phyloP scores from a whole-genome alignment of 148 eudicot genomes.

The Silene conica region DNA sequence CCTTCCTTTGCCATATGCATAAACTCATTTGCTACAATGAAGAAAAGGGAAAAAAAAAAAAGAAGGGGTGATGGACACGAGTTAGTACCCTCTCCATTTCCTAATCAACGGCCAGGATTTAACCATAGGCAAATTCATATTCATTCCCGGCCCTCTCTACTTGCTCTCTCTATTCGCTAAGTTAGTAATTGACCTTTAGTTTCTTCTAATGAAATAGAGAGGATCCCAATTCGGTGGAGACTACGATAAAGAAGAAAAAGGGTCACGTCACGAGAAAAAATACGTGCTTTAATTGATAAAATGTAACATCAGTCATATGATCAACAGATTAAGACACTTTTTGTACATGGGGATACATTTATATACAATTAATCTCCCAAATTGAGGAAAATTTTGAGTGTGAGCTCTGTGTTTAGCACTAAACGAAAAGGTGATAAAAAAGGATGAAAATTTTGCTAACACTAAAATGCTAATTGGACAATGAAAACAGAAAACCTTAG shows the following conservation, averaged over 20 bases:
- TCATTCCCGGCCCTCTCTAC: no score
- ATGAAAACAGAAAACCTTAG: conserved; percentile 1
- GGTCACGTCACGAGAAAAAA: no score
- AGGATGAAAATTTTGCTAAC: background rate
- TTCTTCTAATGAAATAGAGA: no score
- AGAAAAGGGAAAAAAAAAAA: background rate
- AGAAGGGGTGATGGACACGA: background rate
- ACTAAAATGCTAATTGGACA: background rate
- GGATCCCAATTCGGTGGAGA: no score
- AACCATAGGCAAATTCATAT: no score
- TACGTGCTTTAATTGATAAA: no score
- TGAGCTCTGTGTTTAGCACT: conserved; percentile 1
- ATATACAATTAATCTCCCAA: background rate
- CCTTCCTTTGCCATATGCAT: conserved; percentile 1
- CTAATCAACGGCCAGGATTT: no score
- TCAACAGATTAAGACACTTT: background rate
- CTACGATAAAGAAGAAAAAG: no score
- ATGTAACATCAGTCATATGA: no score
- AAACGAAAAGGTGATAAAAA: background rate
- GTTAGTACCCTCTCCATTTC: no score
- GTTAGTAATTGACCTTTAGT: no score
- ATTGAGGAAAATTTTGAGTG: background rate
- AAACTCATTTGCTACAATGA: background rate
- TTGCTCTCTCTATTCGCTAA: no score
- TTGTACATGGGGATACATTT: background rate